A percentile compares a stretch with the other conserved stretches of the same genome.
Evolutionary conservation across 2,329 filamentous ascomycete genomes (phyloP).

Genomic region (Alternaria gaisen): DNA sequence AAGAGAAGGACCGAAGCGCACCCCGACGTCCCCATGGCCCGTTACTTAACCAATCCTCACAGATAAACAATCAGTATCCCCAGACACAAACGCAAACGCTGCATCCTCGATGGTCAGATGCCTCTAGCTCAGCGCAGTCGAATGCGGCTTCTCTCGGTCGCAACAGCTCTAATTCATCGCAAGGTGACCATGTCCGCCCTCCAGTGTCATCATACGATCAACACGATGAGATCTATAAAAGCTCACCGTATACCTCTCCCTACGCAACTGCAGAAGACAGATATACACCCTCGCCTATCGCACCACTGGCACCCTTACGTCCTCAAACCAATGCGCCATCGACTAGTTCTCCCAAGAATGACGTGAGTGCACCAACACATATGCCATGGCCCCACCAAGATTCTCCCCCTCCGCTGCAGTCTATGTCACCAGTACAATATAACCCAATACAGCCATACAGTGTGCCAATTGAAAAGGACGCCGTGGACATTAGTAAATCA

Average conservation of each 20-base stretch:
- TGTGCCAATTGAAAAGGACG: constrained; percentile 4
- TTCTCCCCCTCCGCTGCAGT: neutral
- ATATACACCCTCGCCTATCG: constrained; percentile 17
- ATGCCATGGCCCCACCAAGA: constrained; percentile 17
- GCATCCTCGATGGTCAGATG: constrained; percentile 35
- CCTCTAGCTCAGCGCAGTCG: constrained; percentile 39
- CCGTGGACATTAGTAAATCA: neutral
- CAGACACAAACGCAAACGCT: constrained; percentile 16
- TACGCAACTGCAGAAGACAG: constrained; percentile 11
- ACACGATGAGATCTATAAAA: constrained; percentile 6
- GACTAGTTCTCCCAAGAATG: neutral
- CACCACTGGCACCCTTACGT: constrained; percentile 26
- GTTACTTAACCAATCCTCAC: constrained; percentile 20
- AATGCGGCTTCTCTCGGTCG: constrained; percentile 37
- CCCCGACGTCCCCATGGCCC: constrained; percentile 17
- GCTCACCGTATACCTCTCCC: constrained; percentile 5
- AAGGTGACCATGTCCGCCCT: constrained; percentile 11
- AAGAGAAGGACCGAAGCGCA: constrained; percentile 18
- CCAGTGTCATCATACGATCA: neutral
- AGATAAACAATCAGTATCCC: constrained; percentile 15
- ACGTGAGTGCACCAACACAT: neutral
- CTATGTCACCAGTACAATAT: constrained; percentile 1
- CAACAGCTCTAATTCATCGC: constrained; percentile 38
- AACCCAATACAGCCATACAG: constrained; percentile 2
- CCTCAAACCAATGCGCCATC: constrained; percentile 8